Percentiles rank a stretch among this genome's conserved stretches.
Evolutionary conservation across 345 rosid species (phyloP).

Genomic region (Erucastrum elatum): DNA sequence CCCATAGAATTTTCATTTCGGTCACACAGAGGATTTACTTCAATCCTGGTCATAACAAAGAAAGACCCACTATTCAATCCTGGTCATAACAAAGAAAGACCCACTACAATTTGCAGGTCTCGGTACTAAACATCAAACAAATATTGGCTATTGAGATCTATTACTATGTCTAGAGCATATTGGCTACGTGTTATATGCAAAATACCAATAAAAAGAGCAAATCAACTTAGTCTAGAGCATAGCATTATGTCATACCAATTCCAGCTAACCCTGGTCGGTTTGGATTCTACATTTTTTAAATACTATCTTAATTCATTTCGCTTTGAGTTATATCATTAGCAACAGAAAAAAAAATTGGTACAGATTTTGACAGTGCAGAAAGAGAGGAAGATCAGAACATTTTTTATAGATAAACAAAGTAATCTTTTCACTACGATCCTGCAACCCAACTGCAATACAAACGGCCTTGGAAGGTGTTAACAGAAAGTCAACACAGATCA

Average conservation of each 20-base stretch:
- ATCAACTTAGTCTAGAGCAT: background rate
- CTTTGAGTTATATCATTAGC: background rate
- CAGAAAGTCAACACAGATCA: conserved; percentile 22
- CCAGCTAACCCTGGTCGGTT: background rate
- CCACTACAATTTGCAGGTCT: no score
- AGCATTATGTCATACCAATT: background rate
- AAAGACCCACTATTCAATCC: no score
- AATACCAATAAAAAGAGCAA: background rate
- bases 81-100: no score
- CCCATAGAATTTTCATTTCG: no score
- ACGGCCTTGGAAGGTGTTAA: conserved; percentile 45
- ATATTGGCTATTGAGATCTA: no score
- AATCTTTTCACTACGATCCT: background rate
- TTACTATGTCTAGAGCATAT: no score
- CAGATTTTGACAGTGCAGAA: background rate
- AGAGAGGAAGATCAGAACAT: background rate
- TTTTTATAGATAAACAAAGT: background rate
- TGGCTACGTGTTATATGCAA: background rate
- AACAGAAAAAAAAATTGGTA: background rate
- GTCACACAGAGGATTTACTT: no score
- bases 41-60: no score
- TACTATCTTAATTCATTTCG: background rate
- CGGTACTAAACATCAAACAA: no score
- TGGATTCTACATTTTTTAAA: background rate
- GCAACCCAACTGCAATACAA: background rate